phyloP scores from a whole-genome alignment of 768 basidiomycete genomes.

The Punctularia strigosozonata region DNA sequence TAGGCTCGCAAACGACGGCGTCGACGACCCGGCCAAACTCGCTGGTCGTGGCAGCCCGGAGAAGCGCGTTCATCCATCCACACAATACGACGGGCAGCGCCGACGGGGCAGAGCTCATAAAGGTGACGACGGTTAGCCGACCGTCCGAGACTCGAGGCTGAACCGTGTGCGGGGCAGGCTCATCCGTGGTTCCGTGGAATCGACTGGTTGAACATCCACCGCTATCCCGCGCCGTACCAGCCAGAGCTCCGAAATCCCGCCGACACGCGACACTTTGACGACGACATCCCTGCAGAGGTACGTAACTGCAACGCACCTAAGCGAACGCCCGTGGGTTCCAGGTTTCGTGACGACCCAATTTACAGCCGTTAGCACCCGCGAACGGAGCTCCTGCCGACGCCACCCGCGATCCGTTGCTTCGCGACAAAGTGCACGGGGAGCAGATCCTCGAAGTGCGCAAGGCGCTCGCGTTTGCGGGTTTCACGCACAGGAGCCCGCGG shows the following conservation, averaged over 20 bases:
- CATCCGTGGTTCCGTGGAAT: conserved; percentile 90
- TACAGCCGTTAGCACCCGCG: conserved; percentile 76
- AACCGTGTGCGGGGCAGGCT: conserved; percentile 28
- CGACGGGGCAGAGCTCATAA: conserved; percentile 88
- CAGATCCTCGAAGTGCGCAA: conserved; percentile 87
- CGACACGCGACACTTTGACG: conserved; percentile 92
- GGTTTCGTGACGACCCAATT: too few relatives aligned
- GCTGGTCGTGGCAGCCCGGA: conserved; percentile 59
- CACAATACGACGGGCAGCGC: conserved; percentile 35
- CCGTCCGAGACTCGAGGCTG: conserved; percentile 7
- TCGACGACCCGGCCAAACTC: conserved; percentile 70
- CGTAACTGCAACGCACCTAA: conserved; percentile 8
- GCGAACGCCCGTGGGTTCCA: conserved; percentile 7
- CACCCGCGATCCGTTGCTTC: conserved; percentile 82
- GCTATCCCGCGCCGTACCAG: conserved; percentile 75
- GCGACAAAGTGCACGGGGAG: conserved; percentile 75
- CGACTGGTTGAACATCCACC: conserved; percentile 83
- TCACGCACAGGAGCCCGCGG: conserved; percentile 84
- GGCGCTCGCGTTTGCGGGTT: conserved; percentile 81
- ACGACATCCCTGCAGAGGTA: conserved; percentile 88
- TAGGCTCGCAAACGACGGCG: conserved; percentile 63
- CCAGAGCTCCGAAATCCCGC: conserved; percentile 74
- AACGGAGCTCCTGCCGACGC: conserved; percentile 76
- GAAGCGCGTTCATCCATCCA: conserved; percentile 57
- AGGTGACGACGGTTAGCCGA: conserved; percentile 32